Evolutionary conservation across 495 filamentous ascomycete species (phyloP).

Genomic region (Aeminium ludgeri): DNA sequence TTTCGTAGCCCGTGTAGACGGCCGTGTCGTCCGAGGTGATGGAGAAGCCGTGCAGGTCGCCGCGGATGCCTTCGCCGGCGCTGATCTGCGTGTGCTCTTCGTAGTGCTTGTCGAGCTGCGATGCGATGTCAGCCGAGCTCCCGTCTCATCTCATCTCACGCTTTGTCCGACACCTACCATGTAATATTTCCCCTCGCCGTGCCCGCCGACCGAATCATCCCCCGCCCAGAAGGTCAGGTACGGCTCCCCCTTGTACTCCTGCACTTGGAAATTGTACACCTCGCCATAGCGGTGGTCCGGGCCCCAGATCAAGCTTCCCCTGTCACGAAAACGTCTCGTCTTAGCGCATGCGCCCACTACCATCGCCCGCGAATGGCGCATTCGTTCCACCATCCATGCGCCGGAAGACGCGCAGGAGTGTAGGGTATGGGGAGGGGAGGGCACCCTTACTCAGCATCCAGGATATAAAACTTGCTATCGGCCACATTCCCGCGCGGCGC

Average conservation of each 20-base stretch:
- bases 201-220: constrained; percentile 30
- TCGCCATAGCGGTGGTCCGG: constrained; percentile 5
- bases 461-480: constrained; percentile 3
- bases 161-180: constrained; percentile 27
- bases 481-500: constrained; percentile 6
- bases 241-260: constrained; percentile 12
- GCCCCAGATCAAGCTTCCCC: constrained; percentile 8
- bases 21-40: constrained; percentile 15
- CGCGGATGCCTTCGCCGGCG: constrained; percentile 19
- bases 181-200: constrained; percentile 32
- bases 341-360: too few relatives aligned
- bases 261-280: constrained; percentile 13
- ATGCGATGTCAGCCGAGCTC: neutral
- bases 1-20: constrained; percentile 18
- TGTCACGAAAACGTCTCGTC: too few relatives aligned
- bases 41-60: constrained; percentile 15
- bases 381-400: too few relatives aligned
- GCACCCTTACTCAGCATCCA: constrained; percentile 3
- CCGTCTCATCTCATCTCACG: neutral
- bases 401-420: neutral
- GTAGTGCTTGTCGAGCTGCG: constrained; percentile 34
- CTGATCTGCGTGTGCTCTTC: constrained; percentile 28
- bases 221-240: constrained; percentile 36
- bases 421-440: neutral
- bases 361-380: too few relatives aligned